phyloP scores from a whole-genome alignment of 192 early-diverging fungal species.

The Irineochytrium annulatum region DNA sequence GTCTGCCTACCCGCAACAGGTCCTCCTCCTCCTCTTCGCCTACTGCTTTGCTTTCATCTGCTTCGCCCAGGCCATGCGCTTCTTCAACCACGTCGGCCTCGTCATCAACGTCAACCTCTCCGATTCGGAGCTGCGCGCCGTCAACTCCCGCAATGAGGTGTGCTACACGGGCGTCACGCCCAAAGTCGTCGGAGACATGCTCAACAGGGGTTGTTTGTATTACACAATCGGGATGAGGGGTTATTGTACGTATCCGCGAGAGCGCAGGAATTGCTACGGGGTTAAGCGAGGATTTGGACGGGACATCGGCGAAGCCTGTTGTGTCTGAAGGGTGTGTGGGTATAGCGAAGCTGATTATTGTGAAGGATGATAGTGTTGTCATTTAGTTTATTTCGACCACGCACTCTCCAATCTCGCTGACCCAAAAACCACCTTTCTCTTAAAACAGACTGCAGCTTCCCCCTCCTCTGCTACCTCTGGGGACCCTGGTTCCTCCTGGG shows the following conservation, averaged over 20 bases:
- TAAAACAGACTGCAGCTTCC: too few relatives aligned
- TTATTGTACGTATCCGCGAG: conserved; percentile 33
- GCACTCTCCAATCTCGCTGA: too few relatives aligned
- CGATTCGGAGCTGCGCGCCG: background rate
- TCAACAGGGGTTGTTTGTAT: conserved; percentile 29
- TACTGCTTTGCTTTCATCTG: conserved; percentile 23
- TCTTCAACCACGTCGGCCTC: conserved; percentile 41
- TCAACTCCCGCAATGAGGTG: conserved; percentile 3
- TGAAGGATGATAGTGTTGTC: too few relatives aligned
- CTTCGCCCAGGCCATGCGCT: conserved; percentile 37
- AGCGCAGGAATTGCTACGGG: too few relatives aligned
- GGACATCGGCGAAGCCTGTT: too few relatives aligned
- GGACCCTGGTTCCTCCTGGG: conserved; percentile 31
- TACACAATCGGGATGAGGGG: conserved; percentile 34
- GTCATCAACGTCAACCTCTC: conserved; percentile 30
- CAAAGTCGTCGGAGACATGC: conserved; percentile 25
- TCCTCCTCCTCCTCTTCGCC: conserved; percentile 9
- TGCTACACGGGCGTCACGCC: conserved; percentile 11
- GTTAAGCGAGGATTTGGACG: too few relatives aligned
- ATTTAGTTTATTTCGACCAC: too few relatives aligned
- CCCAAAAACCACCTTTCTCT: too few relatives aligned
- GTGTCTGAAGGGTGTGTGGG: too few relatives aligned
- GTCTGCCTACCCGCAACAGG: background rate
- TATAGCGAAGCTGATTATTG: too few relatives aligned
- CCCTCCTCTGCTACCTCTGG: conserved; percentile 30